Percentiles rank a stretch among this genome's conserved stretches.
phyloP scores from a whole-genome alignment of 176 grass and related monocot genomes.

The Alopecurus myosuroides region DNA sequence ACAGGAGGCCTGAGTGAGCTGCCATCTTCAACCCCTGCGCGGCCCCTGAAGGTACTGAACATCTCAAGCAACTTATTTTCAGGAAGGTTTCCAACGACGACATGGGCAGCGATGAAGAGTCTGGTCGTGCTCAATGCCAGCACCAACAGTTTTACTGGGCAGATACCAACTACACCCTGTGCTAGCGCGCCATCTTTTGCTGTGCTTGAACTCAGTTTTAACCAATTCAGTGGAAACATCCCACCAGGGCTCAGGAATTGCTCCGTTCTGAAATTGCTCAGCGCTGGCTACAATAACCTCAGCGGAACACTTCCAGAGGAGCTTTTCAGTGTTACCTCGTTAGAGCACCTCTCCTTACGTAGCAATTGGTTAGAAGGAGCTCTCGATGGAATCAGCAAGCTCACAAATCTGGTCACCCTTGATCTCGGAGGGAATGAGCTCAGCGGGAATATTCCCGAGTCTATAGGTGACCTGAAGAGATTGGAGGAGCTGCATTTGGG shows the following conservation, averaged over 20 bases:
- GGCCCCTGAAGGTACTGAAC: constrained; percentile 40
- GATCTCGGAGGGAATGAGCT: constrained; percentile 27
- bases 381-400: not conserved
- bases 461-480: constrained; percentile 28
- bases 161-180: constrained; percentile 29
- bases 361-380: constrained; percentile 19
- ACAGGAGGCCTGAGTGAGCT: not conserved
- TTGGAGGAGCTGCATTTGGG: constrained; percentile 26
- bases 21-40: constrained; percentile 1
- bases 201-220: constrained; percentile 38
- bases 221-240: constrained; percentile 30
- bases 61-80: constrained; percentile 41
- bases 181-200: not conserved
- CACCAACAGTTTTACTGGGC: constrained; percentile 39
- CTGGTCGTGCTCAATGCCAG: constrained; percentile 32
- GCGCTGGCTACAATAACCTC: constrained; percentile 28
- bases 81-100: constrained; percentile 16
- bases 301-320: constrained; percentile 19
- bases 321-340: not conserved
- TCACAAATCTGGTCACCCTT: constrained; percentile 34
- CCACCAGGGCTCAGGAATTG: constrained; percentile 28
- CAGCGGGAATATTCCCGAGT: constrained; percentile 12
- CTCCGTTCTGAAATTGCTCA: constrained; percentile 4
- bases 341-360: constrained; percentile 33
- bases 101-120: constrained; percentile 26